These are phyloP conservation scores for Bretschneidera sinensis DNA, from an alignment of 345 rosid species.

Conservation along the genomic window DNA sequence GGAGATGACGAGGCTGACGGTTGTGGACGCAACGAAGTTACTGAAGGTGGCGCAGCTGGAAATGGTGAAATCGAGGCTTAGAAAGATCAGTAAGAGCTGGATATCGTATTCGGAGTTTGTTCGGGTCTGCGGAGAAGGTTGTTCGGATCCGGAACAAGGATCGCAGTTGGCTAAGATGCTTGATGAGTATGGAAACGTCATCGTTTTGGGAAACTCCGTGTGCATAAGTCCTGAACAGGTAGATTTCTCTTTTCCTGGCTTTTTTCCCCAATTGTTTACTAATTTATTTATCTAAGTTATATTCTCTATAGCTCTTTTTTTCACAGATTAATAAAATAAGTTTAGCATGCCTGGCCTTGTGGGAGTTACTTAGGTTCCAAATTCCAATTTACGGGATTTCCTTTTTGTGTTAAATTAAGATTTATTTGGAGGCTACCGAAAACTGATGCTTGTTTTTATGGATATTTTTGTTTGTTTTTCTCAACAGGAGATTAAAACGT, in stretches of 20 bases:
- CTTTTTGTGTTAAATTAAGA: too few species aligned
- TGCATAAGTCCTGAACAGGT: slow-evolving; percentile 82
- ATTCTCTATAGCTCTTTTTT: slow-evolving; percentile 20
- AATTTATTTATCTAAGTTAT: slow-evolving; percentile 9
- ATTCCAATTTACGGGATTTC: too few species aligned
- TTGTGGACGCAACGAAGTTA: slow-evolving; percentile 65
- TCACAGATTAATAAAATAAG: slow-evolving; percentile 1
- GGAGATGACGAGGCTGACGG: slow-evolving; percentile 35
- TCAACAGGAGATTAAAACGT: slow-evolving; percentile 56
- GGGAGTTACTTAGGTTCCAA: slow-evolving; percentile 21
- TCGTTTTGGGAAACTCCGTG: slow-evolving; percentile 64
- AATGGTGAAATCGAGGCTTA: slow-evolving; percentile 53
- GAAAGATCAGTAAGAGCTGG: slow-evolving; percentile 48
- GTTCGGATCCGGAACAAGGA: slow-evolving; percentile 53
- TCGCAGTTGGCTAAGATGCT: slow-evolving; percentile 49
- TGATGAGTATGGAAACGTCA: slow-evolving; percentile 74
- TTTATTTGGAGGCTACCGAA: slow-evolving; percentile 23
- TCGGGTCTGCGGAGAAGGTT: slow-evolving; percentile 47
- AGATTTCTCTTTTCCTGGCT: slow-evolving; percentile 4
- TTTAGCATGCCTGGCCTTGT: slow-evolving; percentile 16
- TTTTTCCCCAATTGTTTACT: slow-evolving; percentile 20
- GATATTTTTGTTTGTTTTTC: slow-evolving; percentile 30
- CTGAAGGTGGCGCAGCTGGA: slow-evolving; percentile 67
- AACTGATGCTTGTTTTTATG: slow-evolving; percentile 52
- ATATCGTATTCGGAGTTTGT: slow-evolving; percentile 54